Percentiles rank a stretch among this genome's conserved stretches.
Evolutionary conservation across 768 basidiomycete species (phyloP).

Genomic region (Termitomyces titanicus): DNA sequence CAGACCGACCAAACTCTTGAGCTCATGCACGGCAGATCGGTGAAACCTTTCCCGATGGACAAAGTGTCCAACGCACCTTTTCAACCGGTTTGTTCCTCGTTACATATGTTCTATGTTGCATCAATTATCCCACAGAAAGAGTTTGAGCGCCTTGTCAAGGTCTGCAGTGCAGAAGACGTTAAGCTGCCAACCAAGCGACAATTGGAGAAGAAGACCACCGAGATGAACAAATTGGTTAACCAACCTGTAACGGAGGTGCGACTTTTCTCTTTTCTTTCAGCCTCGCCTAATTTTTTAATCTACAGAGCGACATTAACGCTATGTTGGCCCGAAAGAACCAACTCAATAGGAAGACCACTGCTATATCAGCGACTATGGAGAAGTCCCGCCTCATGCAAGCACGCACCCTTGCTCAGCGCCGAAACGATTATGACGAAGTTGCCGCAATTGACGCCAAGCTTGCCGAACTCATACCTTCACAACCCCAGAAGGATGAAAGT

Average conservation of each 20-base stretch:
- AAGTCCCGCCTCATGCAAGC: constrained; percentile 65
- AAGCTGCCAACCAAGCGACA: constrained; percentile 65
- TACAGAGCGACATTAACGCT: constrained; percentile 76
- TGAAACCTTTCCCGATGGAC: constrained; percentile 70
- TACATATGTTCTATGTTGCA: neutral
- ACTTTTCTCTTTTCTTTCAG: constrained; percentile 8
- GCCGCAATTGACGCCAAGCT: constrained; percentile 61
- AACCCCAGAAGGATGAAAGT: constrained; percentile 18
- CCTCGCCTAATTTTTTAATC: neutral
- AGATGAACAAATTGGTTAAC: constrained; percentile 54
- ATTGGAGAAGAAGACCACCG: constrained; percentile 60
- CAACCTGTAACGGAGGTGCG: constrained; percentile 78
- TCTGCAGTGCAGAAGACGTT: constrained; percentile 46
- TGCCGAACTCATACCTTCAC: constrained; percentile 38
- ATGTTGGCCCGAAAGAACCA: constrained; percentile 69
- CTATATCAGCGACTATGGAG: constrained; percentile 46
- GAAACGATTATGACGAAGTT: constrained; percentile 67
- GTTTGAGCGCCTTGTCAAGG: constrained; percentile 54
- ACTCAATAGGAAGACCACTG: constrained; percentile 29
- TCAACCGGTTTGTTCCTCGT: constrained; percentile 51
- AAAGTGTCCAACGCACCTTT: constrained; percentile 79
- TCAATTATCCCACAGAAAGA: constrained; percentile 51
- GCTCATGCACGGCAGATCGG: constrained; percentile 72
- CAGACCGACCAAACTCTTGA: constrained; percentile 64
- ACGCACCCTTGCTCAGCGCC: constrained; percentile 69